Base-by-base conservation (phyloP, 2,329 filamentous ascomycete genomes). In the Dendrostoma leiphaemia region DNA sequence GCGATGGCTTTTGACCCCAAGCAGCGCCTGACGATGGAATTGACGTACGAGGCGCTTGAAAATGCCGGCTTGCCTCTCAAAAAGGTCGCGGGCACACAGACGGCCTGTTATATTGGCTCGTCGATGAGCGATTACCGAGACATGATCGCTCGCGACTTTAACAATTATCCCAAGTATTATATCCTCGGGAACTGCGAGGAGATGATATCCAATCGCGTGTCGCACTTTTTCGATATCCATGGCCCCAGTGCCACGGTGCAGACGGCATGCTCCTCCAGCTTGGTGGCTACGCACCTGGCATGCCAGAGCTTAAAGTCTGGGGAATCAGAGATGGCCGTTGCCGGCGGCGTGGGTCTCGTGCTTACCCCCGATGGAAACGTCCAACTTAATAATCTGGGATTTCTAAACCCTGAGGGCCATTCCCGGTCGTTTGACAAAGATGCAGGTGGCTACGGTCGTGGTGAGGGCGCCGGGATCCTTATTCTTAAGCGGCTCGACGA, bases 391-490 rank as follows among this genome's bases (percentile, higher is more conserved):
- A 64, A 70, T 32, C 63, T 71, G 31, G 68, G 69, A 1, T 63
- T 75, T 0, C 60, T 77, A 4, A 71, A 69, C 3, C 61, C 65
- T 1, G 61, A 65, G 1, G 71, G 67, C 26, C 56, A 66, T 26
- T 63, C 64, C 41, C 63, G 67, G 46, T 66, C 66, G 1, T 79
- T 76, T 54, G 76, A 78, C 38, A 64, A 69, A 2, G 62, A 66
- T 7, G 80, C 76, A 0, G 68, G 79, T 50, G 80, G 80, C 0
- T 83, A 80, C 53, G 76, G 68, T 0, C 69, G 78, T 6, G 79
- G 74, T 2, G 80, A 83, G 57, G 80, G 74, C 5, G 61, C 75
- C 13, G 72, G 63, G 2, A 66, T 70, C 6, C 52, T 82, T 6
- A 65, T 74, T 6, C 54, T 83, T 0, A 82, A 82, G 63, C 67